Base-by-base conservation (phyloP, 208 protist species). In the Leishmania martiniquensis region DNA sequence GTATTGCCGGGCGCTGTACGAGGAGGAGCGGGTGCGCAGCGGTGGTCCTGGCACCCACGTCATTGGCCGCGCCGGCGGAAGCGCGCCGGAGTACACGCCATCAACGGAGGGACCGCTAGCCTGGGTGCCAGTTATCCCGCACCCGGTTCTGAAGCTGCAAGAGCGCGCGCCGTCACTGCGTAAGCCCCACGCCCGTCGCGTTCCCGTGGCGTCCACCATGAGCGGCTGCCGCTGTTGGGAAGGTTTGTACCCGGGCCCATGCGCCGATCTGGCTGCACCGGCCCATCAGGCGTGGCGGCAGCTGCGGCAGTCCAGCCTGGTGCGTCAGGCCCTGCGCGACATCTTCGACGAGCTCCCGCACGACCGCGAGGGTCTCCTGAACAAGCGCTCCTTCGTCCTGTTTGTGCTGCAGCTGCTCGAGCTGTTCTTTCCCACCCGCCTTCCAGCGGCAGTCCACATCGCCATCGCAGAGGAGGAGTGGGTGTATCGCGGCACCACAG, bases 391-490 rank as follows among this genome's bases (percentile, higher is more conserved):
- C 15, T 97, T 84, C 60, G 82, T 94, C 0, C 83, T 90, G 65
- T 97, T 97, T 86, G 81, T 96, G 37, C 80, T 92, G 54, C 84
- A 91, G 72, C 78, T 97, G 55, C 82, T 97, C 9, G 75, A 96
- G 62, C 72, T 97, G 10, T 97, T 97, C 81, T 94, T 97, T 59
- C 94, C 94, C 2, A 91, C 87, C 2, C 80, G 88, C 68, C 82
- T 89, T 15, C 55, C 69, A 3, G 25, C 44, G 0, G 79, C 83
- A 15, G 68, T 80, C 25, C 91, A 91, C 87, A 72, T 94, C 62
- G 88, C 83, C 10, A 89, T 97, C 54, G 94, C 94, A 4, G 91
- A 95, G 72, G 93, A 97, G 82, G 91, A 96, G 78, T 97, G 94
- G 92, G 72, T 87, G 10, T 97, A 90, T 78, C 90, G 94, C 45